Percentiles rank a stretch among this genome's conserved stretches.
Conservation (phyloP, 352 stramenopile genomes). For the Globisporangium solare region DNA sequence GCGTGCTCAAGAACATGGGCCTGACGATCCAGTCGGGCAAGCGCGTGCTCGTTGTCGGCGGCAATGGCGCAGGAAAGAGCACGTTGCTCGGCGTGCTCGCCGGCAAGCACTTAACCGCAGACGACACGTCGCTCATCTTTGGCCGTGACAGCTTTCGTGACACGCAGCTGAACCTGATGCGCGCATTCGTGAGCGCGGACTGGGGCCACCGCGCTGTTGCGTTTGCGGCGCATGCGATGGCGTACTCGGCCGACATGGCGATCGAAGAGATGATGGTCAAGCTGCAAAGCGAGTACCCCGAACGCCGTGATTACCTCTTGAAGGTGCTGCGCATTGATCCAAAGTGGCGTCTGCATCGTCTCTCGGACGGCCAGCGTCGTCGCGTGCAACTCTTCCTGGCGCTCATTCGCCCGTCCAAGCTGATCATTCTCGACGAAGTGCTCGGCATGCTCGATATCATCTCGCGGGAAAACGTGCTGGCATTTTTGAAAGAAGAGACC, state of each 20-base stretch:
- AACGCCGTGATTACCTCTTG: slow-evolving; percentile 92
- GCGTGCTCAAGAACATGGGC: slow-evolving; percentile 86
- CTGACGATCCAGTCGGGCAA: slow-evolving; percentile 79
- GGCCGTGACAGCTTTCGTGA: slow-evolving; percentile 94
- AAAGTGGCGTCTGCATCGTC: slow-evolving; percentile 81
- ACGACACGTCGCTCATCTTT: slow-evolving; percentile 77
- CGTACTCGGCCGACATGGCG: slow-evolving; percentile 92
- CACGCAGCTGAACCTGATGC: slow-evolving; percentile 91
- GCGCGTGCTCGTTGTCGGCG: slow-evolving; percentile 92
- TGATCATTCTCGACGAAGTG: slow-evolving; percentile 98
- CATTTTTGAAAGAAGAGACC: slow-evolving; percentile 88
- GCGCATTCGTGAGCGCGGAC: slow-evolving; percentile 94
- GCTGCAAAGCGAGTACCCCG: slow-evolving; percentile 91
- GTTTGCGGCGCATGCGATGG: slow-evolving; percentile 90
- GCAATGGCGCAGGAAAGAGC: slow-evolving; percentile 94
- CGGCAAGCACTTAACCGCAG: slow-evolving; percentile 92
- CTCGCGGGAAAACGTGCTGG: slow-evolving; percentile 91
- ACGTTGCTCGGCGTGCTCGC: slow-evolving; percentile 94
- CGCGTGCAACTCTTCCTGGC: slow-evolving; percentile 96
- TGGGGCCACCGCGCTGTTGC: slow-evolving; percentile 95
- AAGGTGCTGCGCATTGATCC: slow-evolving; percentile 95
- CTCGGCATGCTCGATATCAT: slow-evolving; percentile 96
- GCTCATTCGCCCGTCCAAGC: slow-evolving; percentile 93
- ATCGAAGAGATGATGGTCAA: slow-evolving; percentile 97
- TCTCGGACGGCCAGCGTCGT: slow-evolving; percentile 80